Percentiles rank a stretch among this genome's conserved stretches.
Conservation (phyloP, 2,329 filamentous ascomycete genomes). For the Paracoccidioides lutzii region DNA sequence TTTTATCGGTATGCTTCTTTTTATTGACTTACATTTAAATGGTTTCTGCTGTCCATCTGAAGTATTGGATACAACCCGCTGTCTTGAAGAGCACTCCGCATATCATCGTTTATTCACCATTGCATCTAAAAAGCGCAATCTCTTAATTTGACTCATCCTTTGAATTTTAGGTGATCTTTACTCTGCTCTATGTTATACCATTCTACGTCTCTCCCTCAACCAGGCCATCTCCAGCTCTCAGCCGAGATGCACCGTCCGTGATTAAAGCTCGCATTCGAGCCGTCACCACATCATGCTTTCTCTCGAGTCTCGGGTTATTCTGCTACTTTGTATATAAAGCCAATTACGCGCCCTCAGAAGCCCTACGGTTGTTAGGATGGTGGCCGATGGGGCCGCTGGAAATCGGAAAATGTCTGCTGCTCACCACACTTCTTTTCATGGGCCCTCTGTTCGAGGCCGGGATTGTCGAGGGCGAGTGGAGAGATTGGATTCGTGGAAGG, state of each 20-base stretch:
- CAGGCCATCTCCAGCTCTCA: conserved; percentile 63
- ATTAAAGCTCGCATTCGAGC: conserved; percentile 76
- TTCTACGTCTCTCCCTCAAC: conserved; percentile 76
- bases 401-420: conserved; percentile 47
- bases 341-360: conserved; percentile 38
- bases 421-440: conserved; percentile 68
- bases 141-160: neutral
- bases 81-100: too few relatives aligned
- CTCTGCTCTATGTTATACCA: conserved; percentile 76
- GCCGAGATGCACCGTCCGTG: conserved; percentile 76
- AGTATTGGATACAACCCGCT: too few relatives aligned
- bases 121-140: neutral
- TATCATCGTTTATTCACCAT: neutral
- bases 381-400: conserved; percentile 63
- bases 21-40: neutral
- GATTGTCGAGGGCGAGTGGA: conserved; percentile 59
- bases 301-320: conserved; percentile 55
- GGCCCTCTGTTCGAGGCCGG: conserved; percentile 74
- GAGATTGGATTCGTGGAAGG: conserved; percentile 46
- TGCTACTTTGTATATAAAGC: conserved; percentile 48
- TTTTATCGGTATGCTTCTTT: conserved; percentile 7
- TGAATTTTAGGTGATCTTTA: conserved; percentile 43
- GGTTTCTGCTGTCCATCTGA: too few relatives aligned
- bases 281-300: conserved; percentile 60
- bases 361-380: conserved; percentile 61